Evolutionary conservation across 1,284 basidiomycete genomes (phyloP), one percentile per base, ranked within the genome.

Genomic region (Grifola frondosa): DNA sequence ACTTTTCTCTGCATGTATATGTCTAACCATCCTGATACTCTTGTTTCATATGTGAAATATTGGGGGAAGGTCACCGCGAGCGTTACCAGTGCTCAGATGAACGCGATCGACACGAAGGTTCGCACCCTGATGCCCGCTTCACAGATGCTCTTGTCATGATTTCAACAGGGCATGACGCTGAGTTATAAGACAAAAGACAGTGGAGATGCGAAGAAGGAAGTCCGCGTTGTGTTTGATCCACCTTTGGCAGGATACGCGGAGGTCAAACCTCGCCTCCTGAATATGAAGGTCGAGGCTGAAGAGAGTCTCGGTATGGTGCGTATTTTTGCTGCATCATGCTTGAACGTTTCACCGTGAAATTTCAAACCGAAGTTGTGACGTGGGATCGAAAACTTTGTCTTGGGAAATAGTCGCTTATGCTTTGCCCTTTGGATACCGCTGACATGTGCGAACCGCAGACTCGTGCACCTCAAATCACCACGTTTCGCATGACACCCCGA

Each of bases 1-100:
- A 70, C 69, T 1, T 91, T 89, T 58, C 72, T 91, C 29, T 79
- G 78, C 63, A 85, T 81, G 78, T 91, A 91, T 69, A 91, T 91
- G 88, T 82, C 77, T 25, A 80, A 70, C 48, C 87, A 90, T 58
- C 84, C 84, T 1, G 87, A 90, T 59, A 89, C 87, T 1, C 70
- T 90, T 48, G 84, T 89, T 26, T 84, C 82, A 7, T 89, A 87
- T 54, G 84, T 83, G 30, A 84, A 81, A 52, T 78, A 84, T 71
- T 86, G 74, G 60, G 88, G 84, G 9, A 80, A 84, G 51, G 72
- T 88, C 11, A 57, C 68, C 23, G 74, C 77, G 26, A 64, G 65
- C 22, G 74, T 84, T 16, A 62, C 63, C 6, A 74, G 72, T 15
- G 84, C 85, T 11, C 70, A 78, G 59, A 84, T 88, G 82, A 74